Percentiles rank a stretch among this genome's conserved stretches.
These are phyloP conservation scores for Mycena capillaripes DNA, from an alignment of 768 basidiomycete species.

Conservation along the genomic window DNA sequence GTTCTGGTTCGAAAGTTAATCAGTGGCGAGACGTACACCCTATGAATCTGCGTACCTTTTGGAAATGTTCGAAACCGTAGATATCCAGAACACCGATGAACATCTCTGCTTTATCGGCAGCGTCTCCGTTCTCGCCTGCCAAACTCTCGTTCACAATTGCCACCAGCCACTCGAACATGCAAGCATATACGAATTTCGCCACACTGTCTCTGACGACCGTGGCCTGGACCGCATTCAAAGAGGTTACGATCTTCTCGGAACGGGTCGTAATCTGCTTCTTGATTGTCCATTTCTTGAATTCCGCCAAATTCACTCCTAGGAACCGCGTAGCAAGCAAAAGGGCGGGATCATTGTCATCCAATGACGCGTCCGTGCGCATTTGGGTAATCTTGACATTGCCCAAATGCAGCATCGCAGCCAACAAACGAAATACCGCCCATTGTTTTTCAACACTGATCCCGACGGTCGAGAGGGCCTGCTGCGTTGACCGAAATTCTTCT, in stretches of 20 bases:
- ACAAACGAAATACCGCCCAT: constrained; percentile 96
- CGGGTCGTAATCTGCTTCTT: constrained; percentile 98
- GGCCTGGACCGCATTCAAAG: constrained; percentile 89
- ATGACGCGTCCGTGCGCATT: constrained; percentile 82
- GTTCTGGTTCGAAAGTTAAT: constrained; percentile 60
- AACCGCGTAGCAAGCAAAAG: constrained; percentile 88
- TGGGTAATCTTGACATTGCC: constrained; percentile 95
- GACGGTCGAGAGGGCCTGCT: constrained; percentile 95
- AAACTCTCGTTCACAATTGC: constrained; percentile 97
- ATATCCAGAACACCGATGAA: constrained; percentile 99
- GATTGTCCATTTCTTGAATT: constrained; percentile 99
- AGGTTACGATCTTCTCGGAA: constrained; percentile 94
- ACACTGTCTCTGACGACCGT: constrained; percentile 96
- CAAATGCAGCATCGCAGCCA: constrained; percentile 95
- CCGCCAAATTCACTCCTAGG: constrained; percentile 88
- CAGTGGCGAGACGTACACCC: background rate
- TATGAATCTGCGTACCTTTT: constrained; percentile 70
- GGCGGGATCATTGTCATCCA: constrained; percentile 88
- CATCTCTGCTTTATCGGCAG: constrained; percentile 92
- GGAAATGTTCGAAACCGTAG: constrained; percentile 97
- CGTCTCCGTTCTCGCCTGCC: constrained; percentile 94
- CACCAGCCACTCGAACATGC: constrained; percentile 98
- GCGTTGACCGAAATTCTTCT: constrained; percentile 94
- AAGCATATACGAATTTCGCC: constrained; percentile 98
- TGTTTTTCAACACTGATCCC: constrained; percentile 98